phyloP scores from a whole-genome alignment of 805 yeast genomes.

The Kodamaea kakaduensis region DNA sequence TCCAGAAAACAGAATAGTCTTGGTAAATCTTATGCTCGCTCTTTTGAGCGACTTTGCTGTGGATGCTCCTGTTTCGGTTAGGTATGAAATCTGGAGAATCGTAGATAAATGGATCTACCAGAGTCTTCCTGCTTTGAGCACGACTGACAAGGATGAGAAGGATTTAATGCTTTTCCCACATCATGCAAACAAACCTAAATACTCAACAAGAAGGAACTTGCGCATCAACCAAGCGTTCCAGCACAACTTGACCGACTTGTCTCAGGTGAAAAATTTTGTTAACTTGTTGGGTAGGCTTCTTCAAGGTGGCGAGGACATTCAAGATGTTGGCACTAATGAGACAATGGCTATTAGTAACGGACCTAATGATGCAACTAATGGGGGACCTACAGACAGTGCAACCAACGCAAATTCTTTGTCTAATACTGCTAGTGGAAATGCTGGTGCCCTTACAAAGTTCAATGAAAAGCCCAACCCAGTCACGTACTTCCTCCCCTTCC shows the following conservation, averaged over 20 bases:
- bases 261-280: slow-evolving; percentile 62
- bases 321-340: background rate
- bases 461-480: background rate
- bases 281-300: slow-evolving; percentile 33
- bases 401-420: no score
- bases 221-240: slow-evolving; percentile 26
- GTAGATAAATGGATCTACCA: slow-evolving; percentile 69
- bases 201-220: slow-evolving; percentile 15
- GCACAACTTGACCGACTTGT: slow-evolving; percentile 45
- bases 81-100: slow-evolving; percentile 59
- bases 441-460: background rate
- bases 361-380: no score
- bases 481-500: slow-evolving; percentile 47
- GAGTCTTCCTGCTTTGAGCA: slow-evolving; percentile 11
- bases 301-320: background rate
- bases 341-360: no score
- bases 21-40: slow-evolving; percentile 41
- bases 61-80: slow-evolving; percentile 27
- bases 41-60: slow-evolving; percentile 53
- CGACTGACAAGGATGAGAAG: slow-evolving; percentile 4
- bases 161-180: slow-evolving; percentile 8
- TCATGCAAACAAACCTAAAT: slow-evolving; percentile 16
- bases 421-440: background rate
- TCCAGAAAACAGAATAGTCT: slow-evolving; percentile 33
- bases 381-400: no score